A percentile compares a stretch with the other conserved stretches of the same genome.
Evolutionary conservation across 2,329 filamentous ascomycete species (phyloP).

Genomic region (Aspergillus puulaauensis): DNA sequence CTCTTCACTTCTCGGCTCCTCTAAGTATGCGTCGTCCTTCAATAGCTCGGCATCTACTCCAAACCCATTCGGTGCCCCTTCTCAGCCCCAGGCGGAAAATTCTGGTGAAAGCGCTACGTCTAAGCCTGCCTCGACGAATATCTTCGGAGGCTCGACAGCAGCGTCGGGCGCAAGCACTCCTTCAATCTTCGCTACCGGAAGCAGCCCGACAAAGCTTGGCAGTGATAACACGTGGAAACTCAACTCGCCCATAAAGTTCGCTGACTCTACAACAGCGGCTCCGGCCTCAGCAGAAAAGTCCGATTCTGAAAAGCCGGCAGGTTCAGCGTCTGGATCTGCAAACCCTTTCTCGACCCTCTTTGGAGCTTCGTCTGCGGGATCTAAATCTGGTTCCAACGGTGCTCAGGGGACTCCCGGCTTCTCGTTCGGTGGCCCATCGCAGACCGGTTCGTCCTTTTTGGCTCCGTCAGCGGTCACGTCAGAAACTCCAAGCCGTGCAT

Average conservation of each 20-base stretch:
- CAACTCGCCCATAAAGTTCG: conserved; percentile 50
- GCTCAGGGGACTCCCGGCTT: conserved; percentile 34
- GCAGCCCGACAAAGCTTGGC: conserved; percentile 12
- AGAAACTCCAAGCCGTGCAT: conserved; percentile 43
- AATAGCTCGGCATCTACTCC: conserved; percentile 25
- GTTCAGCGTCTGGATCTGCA: conserved; percentile 20
- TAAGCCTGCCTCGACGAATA: conserved; percentile 18
- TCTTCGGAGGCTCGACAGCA: conserved; percentile 30
- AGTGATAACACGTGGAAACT: conserved; percentile 50
- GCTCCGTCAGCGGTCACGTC: conserved; percentile 35
- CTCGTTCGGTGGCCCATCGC: conserved; percentile 37
- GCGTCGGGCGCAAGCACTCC: conserved; percentile 14
- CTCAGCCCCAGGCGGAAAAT: conserved; percentile 14
- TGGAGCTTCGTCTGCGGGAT: conserved; percentile 22
- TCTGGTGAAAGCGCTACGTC: conserved; percentile 8
- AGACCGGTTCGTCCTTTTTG: conserved; percentile 21
- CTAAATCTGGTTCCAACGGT: conserved; percentile 19
- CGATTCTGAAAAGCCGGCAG: conserved; percentile 20
- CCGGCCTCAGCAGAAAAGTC: conserved; percentile 28
- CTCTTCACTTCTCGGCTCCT: conserved; percentile 23
- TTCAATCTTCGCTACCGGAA: conserved; percentile 17
- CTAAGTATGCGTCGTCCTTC: conserved; percentile 28
- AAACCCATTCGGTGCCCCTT: conserved; percentile 18
- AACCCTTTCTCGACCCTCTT: conserved; percentile 34
- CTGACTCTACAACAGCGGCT: conserved; percentile 24